Base-by-base conservation (phyloP, 1,284 basidiomycete genomes). In the Trichosporon sp. region DNA sequence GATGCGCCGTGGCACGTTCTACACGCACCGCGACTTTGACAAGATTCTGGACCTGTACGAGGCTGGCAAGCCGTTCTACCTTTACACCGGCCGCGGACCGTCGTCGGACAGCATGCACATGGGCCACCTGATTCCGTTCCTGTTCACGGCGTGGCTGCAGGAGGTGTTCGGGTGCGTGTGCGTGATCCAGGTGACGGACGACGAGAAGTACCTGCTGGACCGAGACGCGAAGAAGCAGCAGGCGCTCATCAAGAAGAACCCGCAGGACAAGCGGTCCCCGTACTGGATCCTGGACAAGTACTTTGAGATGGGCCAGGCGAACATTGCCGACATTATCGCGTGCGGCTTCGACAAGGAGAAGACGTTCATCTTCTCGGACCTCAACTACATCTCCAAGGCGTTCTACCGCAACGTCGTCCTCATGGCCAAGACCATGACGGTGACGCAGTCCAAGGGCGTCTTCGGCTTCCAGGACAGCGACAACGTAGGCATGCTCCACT, bases 201-300 rank as follows among this genome's bases (percentile, higher is more conserved):
- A 99, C 83, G 97, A 99, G 84, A 99, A 99, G 85, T 99, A 99
- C 87, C 85, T 99, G 69, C 97, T 99, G 88, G 97, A 98, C 84
- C 92, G 94, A 68, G 90, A 94, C 74, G 71, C 78, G 70, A 85
- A 84, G 77, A 83, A 83, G 72, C 82, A 83, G 74, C 78, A 78
- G 54, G 80, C 81, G 21, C 72, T 79, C 59, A 73, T 79, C 76
- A 83, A 83, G 75, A 83, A 81, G 75, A 77, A 79, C 79, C 79
- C 81, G 43, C 76, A 75, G 64, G 80, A 81, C 76, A 81, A 81
- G 75, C 89, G 97, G 73, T 95, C 93, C 80, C 81, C 81, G 8
- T 73, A 79, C 61, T 78, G 79, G 65, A 74, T 83, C 12, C 87
- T 93, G 61, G 93, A 98, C 76, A 92, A 99, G 82, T 93, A 92